Conservation (phyloP, 2,329 filamentous ascomycete genomes). For the Aspergillus sp. region DNA sequence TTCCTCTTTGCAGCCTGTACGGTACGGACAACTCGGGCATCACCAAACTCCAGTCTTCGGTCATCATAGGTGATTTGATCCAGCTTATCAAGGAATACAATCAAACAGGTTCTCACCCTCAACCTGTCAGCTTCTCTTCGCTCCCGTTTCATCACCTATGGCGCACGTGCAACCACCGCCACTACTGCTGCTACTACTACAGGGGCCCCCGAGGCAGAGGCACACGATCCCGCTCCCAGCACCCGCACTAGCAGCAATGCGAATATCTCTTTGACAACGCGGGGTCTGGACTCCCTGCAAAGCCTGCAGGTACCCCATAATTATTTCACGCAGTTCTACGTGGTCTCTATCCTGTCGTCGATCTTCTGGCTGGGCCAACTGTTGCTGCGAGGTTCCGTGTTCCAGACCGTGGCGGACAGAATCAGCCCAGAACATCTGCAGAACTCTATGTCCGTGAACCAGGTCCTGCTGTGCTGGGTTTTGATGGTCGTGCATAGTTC, state of each 20-base stretch:
- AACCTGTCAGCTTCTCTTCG: constrained; percentile 45
- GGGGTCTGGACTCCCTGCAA: constrained; percentile 44
- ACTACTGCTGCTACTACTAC: no score
- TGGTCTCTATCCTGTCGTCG: constrained; percentile 60
- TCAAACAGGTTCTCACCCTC: constrained; percentile 22
- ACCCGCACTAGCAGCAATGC: background rate
- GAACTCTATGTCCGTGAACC: constrained; percentile 50
- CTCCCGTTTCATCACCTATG: constrained; percentile 53
- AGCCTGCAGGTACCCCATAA: constrained; percentile 65
- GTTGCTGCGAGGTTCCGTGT: constrained; percentile 44
- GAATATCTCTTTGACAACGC: constrained; percentile 8
- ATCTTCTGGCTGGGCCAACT: constrained; percentile 67
- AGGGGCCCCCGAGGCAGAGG: no score
- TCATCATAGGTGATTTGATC: background rate
- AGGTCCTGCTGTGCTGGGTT: constrained; percentile 59
- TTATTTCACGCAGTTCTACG: constrained; percentile 87
- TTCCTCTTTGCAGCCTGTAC: constrained; percentile 31
- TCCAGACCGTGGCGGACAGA: constrained; percentile 43
- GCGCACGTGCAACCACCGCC: constrained; percentile 41
- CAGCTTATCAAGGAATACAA: background rate
- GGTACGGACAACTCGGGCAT: constrained; percentile 18
- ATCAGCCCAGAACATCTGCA: constrained; percentile 27
- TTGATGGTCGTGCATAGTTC: constrained; percentile 68
- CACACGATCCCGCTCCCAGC: no score
- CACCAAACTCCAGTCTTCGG: background rate